These are phyloP conservation scores for Termitomyces sp. DNA, from an alignment of 768 basidiomycete genomes.

Conservation along the genomic window DNA sequence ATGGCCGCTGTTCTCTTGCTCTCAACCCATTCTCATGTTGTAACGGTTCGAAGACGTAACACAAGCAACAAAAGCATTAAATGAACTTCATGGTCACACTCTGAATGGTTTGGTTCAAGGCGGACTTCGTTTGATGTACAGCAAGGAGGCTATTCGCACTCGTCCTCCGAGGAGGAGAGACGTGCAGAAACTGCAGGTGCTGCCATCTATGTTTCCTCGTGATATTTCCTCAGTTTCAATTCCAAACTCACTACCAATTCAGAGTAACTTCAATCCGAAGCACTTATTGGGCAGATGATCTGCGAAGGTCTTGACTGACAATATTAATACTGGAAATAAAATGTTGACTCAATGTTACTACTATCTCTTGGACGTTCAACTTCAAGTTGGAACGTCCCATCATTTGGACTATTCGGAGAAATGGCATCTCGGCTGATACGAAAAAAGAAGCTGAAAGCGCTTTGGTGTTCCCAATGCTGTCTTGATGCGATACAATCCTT, in stretches of 20 bases:
- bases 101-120: conserved; percentile 90
- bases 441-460: too few relatives aligned
- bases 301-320: conserved; percentile 25
- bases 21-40: conserved; percentile 9
- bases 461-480: too few relatives aligned
- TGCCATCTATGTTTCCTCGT: conserved; percentile 16
- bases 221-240: conserved; percentile 15
- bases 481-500: too few relatives aligned
- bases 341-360: too few relatives aligned
- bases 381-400: too few relatives aligned
- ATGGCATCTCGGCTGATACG: too few relatives aligned
- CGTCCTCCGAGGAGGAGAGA: conserved; percentile 56
- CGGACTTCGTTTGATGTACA: conserved; percentile 92
- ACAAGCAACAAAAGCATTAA: conserved; percentile 78
- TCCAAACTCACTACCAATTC: conserved; percentile 13
- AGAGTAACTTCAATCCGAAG: too few relatives aligned
- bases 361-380: too few relatives aligned
- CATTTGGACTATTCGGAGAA: too few relatives aligned
- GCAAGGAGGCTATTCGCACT: conserved; percentile 89
- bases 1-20: too few relatives aligned
- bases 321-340: conserved; percentile 19
- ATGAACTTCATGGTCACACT: conserved; percentile 86
- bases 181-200: conserved; percentile 13
- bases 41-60: conserved; percentile 84
- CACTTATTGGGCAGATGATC: too few relatives aligned